Base-by-base conservation (phyloP, 1,139 yeast genomes). In the Scheffersomyces illinoinensis region DNA sequence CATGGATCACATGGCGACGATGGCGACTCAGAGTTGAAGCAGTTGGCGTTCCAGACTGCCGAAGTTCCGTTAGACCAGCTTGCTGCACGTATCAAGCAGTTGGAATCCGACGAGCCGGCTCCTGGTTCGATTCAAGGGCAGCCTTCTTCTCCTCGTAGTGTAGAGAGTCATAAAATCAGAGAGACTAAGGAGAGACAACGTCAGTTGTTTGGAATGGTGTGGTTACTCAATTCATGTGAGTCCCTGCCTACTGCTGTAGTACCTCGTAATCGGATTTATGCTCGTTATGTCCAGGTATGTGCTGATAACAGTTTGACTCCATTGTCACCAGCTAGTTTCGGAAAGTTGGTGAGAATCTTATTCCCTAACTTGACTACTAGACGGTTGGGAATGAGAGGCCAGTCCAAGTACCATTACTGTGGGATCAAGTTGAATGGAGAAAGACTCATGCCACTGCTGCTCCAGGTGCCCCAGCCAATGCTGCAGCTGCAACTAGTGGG, bases 391-490 rank as follows among this genome's bases (percentile, higher is more conserved):
- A 88, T 89, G 75, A 81, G 97, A 57, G 97, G 97, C 8, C 93
- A 90, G 69, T 88, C 95, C 21, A 91, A 91, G 68, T 93, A 93
- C 71, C 97, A 93, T 71, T 93, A 93, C 71, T 91, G 97, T 75
- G 98, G 98, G 1, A 80, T 93, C 56, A 84, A 83, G 65, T 73
- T 93, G 57, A 75, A 84, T 20, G 90, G 85, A 10, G 90, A 86
- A 55, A 77, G 69, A 52, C 68, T 68, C 57, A 59, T 57, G 57
- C 61, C 59, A 39, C 61, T 55, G 52, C 58, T 56, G 50, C 62
- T 50, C 19, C 61, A 57, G 10, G 55, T 53, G 17, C 61, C 53
- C 18, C 59, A 54, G n/a, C 66, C 61, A 10, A 63, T 56, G 53
- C 62, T 62, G 17, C 54, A 39, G 19, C 59, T 20, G 18, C 51